Conservation (phyloP, 1,284 basidiomycete genomes). For the Boletus nobilissimus region DNA sequence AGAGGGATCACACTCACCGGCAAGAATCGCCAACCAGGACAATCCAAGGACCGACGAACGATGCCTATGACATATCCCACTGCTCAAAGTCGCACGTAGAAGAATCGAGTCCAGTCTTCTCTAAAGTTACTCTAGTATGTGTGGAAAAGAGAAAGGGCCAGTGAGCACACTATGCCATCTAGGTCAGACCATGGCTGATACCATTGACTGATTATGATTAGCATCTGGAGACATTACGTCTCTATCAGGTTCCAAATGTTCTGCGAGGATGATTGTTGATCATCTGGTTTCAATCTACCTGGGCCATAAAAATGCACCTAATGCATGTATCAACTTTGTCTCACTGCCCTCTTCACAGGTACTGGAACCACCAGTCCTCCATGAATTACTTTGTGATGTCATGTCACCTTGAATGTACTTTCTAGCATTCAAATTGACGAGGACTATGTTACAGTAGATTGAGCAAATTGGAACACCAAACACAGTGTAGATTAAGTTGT, state of each 20-base stretch:
- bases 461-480: slow-evolving; percentile 17
- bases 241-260: not conserved
- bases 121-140: no score
- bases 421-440: slow-evolving; percentile 34
- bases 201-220: not conserved
- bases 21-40: no score
- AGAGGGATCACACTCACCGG: no score
- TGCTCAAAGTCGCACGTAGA: no score
- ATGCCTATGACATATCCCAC: no score
- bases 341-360: not conserved
- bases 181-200: not conserved
- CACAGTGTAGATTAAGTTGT: slow-evolving; percentile 1
- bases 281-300: not conserved
- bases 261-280: not conserved
- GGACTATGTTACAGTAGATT: slow-evolving; percentile 31
- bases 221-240: not conserved
- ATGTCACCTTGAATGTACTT: slow-evolving; percentile 17
- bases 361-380: not conserved
- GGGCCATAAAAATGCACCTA: not conserved
- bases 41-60: no score
- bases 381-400: no score
- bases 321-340: not conserved
- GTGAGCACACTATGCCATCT: not conserved
- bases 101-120: no score
- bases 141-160: no score